These are phyloP conservation scores for Populus simonii DNA, from an alignment of 345 rosid species.

Conservation along the genomic window DNA sequence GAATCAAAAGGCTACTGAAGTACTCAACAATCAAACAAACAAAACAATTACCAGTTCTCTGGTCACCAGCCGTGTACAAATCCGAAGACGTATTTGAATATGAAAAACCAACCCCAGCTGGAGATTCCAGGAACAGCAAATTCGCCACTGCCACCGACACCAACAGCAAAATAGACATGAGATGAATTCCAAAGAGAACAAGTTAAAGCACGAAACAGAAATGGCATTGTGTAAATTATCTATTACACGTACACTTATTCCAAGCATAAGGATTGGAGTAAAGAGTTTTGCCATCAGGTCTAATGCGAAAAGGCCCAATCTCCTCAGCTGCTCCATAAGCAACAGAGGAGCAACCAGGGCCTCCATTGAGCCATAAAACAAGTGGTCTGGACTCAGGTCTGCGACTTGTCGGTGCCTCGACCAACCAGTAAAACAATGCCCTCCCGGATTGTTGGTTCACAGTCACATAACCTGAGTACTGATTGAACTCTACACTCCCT, in stretches of 20 bases:
- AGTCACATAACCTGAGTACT: slow-evolving; percentile 80
- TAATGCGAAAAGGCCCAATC: slow-evolving; percentile 77
- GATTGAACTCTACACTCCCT: slow-evolving; percentile 54
- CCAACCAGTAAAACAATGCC: slow-evolving; percentile 89
- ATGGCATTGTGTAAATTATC: background rate
- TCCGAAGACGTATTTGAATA: slow-evolving; percentile 80
- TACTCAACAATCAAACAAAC: background rate
- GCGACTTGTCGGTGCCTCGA: slow-evolving; percentile 63
- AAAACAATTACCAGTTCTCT: slow-evolving; percentile 64
- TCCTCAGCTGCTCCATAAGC: slow-evolving; percentile 88
- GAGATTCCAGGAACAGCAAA: slow-evolving; percentile 87
- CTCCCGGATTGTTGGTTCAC: slow-evolving; percentile 80
- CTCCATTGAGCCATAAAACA: slow-evolving; percentile 89
- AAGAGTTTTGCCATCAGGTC: slow-evolving; percentile 71
- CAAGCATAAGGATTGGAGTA: slow-evolving; percentile 75
- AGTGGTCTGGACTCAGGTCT: slow-evolving; percentile 70
- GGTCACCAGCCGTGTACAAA: slow-evolving; percentile 76
- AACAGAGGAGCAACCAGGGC: slow-evolving; percentile 91
- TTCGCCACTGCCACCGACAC: slow-evolving; percentile 69
- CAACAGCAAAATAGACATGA: background rate
- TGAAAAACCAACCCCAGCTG: slow-evolving; percentile 97
- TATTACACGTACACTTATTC: slow-evolving; percentile 51
- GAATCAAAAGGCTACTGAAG: background rate
- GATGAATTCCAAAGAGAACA: background rate
- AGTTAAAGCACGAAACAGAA: background rate